Evolutionary conservation across 202 grass and related monocot species (phyloP).

Genomic region (Hordeum pubiflorum): DNA sequence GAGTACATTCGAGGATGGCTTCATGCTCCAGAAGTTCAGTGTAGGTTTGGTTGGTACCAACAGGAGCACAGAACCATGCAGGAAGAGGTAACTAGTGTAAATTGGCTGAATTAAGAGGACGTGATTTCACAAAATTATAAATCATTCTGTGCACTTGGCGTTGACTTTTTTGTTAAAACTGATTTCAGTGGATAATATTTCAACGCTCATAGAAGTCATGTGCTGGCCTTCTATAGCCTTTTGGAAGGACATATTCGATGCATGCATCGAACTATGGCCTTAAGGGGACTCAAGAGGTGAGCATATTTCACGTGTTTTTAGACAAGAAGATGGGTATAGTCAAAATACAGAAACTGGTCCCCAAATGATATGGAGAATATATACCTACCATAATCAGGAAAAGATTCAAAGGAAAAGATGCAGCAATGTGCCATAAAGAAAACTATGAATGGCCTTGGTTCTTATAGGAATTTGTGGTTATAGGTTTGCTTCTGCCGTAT

Average conservation of each 20-base stretch:
- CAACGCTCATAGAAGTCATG: neutral
- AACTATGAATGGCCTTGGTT: conserved; percentile 1
- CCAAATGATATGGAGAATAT: conserved; percentile 27
- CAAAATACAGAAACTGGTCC: neutral
- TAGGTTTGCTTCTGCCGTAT: neutral
- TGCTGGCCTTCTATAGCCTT: neutral
- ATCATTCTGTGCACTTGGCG: neutral
- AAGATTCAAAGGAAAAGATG: conserved; percentile 21
- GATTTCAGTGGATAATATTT: neutral
- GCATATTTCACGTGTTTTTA: neutral
- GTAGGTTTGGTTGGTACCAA: neutral
- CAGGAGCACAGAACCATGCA: neutral
- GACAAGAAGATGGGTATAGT: neutral
- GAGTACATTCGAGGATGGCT: neutral
- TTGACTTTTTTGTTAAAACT: conserved; percentile 6
- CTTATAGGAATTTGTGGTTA: neutral
- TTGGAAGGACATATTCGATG: conserved; percentile 2
- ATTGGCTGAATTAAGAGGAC: neutral
- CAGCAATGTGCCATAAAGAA: neutral
- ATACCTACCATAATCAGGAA: conserved; percentile 22
- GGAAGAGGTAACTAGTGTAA: neutral
- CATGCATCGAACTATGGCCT: conserved; percentile 5
- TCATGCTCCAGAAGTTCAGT: neutral
- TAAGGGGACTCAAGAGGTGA: conserved; percentile 24
- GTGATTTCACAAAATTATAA: neutral